These are phyloP conservation scores for Aspergillus awamori DNA, from an alignment of 2,329 filamentous ascomycete species.

Conservation along the genomic window DNA sequence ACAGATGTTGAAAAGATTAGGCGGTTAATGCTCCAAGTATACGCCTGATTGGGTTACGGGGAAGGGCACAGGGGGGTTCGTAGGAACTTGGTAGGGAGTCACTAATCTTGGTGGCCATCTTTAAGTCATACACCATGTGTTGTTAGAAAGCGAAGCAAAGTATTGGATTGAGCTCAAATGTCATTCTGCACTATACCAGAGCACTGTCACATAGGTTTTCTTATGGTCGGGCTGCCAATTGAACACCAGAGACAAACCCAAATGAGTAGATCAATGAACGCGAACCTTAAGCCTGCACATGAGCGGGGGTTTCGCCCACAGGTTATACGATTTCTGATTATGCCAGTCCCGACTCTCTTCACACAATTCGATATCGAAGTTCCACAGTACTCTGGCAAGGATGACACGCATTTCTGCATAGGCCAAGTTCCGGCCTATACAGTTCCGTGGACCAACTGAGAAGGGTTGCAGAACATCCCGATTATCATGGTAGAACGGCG, in stretches of 20 bases:
- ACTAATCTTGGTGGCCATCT: no score
- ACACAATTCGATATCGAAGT: constrained; percentile 51
- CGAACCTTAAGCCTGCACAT: constrained; percentile 15
- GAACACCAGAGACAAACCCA: no score
- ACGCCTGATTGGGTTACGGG: not conserved
- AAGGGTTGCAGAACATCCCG: constrained; percentile 53
- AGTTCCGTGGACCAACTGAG: constrained; percentile 52
- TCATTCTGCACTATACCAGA: no score
- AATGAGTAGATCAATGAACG: not conserved
- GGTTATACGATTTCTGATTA: constrained; percentile 39
- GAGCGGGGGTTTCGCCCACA: constrained; percentile 46
- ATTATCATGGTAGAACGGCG: constrained; percentile 46
- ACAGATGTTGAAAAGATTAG: not conserved
- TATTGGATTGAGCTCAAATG: no score
- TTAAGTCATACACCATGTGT: no score
- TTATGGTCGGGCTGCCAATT: no score
- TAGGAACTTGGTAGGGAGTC: no score
- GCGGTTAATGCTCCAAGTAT: not conserved
- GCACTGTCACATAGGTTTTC: no score
- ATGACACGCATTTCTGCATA: constrained; percentile 55
- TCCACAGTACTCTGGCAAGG: constrained; percentile 51
- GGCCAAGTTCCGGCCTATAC: constrained; percentile 54
- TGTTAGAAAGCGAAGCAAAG: no score
- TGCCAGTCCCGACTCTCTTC: constrained; percentile 42
- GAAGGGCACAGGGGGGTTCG: no score